These are phyloP conservation scores for Umbelopsis sp. DNA, from an alignment of 192 early-diverging fungal genomes.

Conservation along the genomic window DNA sequence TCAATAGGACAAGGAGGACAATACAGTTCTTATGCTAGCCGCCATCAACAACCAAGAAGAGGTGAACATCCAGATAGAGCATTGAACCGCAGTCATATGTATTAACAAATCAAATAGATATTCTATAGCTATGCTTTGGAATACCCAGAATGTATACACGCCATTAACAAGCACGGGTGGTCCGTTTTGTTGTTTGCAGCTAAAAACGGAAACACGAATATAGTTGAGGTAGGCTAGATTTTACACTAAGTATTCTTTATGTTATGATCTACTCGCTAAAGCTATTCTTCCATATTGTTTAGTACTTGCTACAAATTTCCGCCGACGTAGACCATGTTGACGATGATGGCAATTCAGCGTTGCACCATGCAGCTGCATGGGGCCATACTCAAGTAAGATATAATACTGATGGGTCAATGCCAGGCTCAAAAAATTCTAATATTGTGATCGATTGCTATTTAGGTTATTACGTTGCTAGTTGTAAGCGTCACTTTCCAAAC, in stretches of 20 bases:
- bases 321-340: conserved; percentile 46
- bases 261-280: background rate
- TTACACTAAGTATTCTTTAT: background rate
- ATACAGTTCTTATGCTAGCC: conserved; percentile 43
- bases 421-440: too few relatives aligned
- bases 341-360: conserved; percentile 44
- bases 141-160: conserved; percentile 44
- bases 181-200: conserved; percentile 42
- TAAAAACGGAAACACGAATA: conserved; percentile 41
- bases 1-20: conserved; percentile 35
- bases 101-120: conserved; percentile 21
- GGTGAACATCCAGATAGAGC: conserved; percentile 20
- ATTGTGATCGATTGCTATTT: background rate
- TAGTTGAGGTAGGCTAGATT: conserved; percentile 33
- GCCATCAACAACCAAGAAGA: conserved; percentile 41
- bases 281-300: background rate
- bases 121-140: conserved; percentile 36
- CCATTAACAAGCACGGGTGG: conserved; percentile 38
- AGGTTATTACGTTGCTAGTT: conserved; percentile 30
- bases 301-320: conserved; percentile 38
- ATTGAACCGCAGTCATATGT: background rate
- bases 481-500: background rate
- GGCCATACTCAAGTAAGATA: conserved; percentile 34
- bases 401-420: too few relatives aligned
- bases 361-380: conserved; percentile 45